Conservation (phyloP, 2,329 filamentous ascomycete species). For the Alternaria brassicicola region DNA sequence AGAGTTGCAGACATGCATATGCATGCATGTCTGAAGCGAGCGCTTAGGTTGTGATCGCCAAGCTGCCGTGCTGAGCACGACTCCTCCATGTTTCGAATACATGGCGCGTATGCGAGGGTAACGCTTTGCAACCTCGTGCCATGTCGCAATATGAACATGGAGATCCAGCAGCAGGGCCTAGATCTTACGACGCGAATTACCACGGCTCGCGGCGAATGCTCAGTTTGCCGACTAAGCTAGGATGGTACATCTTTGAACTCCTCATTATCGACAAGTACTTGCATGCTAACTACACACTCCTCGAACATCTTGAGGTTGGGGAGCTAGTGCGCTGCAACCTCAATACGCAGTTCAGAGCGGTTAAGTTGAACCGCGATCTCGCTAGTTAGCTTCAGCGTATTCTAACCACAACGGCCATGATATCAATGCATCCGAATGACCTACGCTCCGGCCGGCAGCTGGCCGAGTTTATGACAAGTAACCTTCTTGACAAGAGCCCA, state of each 20-base stretch:
- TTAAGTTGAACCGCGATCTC: neutral
- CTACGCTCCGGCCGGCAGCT: neutral
- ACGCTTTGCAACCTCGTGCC: neutral
- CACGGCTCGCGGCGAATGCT: neutral
- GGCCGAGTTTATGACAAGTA: neutral
- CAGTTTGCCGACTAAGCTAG: neutral
- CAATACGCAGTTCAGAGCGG: neutral
- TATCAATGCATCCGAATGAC: neutral
- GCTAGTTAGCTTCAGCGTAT: slow-evolving; percentile 4
- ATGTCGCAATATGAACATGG: neutral
- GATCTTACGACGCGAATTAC: neutral
- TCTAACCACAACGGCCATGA: neutral
- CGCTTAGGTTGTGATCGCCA: neutral
- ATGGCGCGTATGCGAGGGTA: neutral
- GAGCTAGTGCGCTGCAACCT: slow-evolving; percentile 8
- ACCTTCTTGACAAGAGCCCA: neutral
- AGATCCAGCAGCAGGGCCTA: neutral
- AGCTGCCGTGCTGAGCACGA: neutral
- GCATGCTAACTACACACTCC: neutral
- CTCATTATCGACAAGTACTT: neutral
- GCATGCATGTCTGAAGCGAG: neutral
- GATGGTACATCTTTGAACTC: neutral
- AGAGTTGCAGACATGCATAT: neutral
- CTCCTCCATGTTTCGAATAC: neutral
- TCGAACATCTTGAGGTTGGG: neutral